Evolutionary conservation across 306 rosid species (phyloP).

Genomic region (Vigna hirtella): DNA sequence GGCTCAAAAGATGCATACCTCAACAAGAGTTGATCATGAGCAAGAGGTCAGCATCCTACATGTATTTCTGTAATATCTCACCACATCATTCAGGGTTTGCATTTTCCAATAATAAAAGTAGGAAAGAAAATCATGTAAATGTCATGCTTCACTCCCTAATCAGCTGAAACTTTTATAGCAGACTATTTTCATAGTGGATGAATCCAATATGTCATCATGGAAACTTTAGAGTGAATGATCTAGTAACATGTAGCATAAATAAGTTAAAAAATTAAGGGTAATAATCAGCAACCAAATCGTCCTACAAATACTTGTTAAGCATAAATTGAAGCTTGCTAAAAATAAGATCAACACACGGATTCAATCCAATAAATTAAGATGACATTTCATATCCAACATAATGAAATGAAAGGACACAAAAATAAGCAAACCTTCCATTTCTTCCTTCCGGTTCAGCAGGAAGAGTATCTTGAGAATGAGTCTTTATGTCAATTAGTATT

Average conservation of each 20-base stretch:
- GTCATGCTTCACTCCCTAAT: slow-evolving; percentile 15
- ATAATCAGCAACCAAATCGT: slow-evolving; percentile 56
- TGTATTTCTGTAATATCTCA: slow-evolving; percentile 63
- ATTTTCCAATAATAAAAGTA: slow-evolving; percentile 40
- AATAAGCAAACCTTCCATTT: slow-evolving; percentile 75
- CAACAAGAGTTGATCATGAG: slow-evolving; percentile 69
- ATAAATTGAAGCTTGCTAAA: slow-evolving; percentile 84
- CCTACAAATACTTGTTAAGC: slow-evolving; percentile 82
- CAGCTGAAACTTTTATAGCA: neutral
- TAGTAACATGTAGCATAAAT: slow-evolving; percentile 13
- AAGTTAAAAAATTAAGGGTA: slow-evolving; percentile 65
- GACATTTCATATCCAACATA: slow-evolving; percentile 11
- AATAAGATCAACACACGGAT: slow-evolving; percentile 5
- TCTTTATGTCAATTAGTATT: slow-evolving; percentile 75
- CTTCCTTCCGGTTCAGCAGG: slow-evolving; percentile 86
- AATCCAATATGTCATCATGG: neutral
- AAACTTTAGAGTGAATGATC: neutral
- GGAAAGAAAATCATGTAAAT: slow-evolving; percentile 7
- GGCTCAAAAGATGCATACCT: slow-evolving; percentile 44
- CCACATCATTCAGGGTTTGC: slow-evolving; percentile 77
- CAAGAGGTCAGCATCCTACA: slow-evolving; percentile 57
- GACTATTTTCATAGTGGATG: slow-evolving; percentile 6
- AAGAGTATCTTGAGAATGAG: slow-evolving; percentile 67
- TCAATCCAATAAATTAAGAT: slow-evolving; percentile 23
- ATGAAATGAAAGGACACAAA: slow-evolving; percentile 42